phyloP scores from a whole-genome alignment of 371 early-diverging fungal genomes.

The Sanchytrium tribonematis region DNA sequence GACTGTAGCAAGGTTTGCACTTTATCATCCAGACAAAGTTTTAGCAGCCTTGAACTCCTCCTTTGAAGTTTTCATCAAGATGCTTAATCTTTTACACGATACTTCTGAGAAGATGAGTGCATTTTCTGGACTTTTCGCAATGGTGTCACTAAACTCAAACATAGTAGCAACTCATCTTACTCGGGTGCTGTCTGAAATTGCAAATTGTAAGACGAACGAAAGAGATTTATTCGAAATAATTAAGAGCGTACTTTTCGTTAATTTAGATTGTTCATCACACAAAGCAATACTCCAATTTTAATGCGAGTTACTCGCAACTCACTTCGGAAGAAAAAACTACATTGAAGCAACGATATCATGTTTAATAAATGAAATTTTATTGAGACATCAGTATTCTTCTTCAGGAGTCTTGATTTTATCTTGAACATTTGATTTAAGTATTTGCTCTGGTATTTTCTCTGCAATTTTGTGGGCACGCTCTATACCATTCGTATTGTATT shows the following conservation, averaged over 20 bases:
- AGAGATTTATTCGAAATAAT: neutral
- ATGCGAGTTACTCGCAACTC: neutral
- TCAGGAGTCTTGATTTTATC: neutral
- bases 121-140: neutral
- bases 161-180: neutral
- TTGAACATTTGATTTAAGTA: neutral
- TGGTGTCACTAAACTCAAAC: neutral
- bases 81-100: neutral
- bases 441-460: neutral
- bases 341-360: neutral
- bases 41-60: neutral
- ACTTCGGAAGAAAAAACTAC: neutral
- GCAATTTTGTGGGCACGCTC: too few relatives aligned
- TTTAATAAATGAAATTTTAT: neutral
- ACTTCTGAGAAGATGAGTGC: neutral
- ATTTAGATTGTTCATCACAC: neutral
- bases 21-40: neutral
- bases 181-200: neutral
- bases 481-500: neutral
- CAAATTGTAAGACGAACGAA: neutral
- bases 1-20: neutral
- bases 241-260: neutral
- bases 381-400: neutral
- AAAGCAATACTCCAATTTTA: neutral
- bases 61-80: neutral